phyloP scores from a whole-genome alignment of 179 eudicot species.

The Corrigiola litoralis region DNA sequence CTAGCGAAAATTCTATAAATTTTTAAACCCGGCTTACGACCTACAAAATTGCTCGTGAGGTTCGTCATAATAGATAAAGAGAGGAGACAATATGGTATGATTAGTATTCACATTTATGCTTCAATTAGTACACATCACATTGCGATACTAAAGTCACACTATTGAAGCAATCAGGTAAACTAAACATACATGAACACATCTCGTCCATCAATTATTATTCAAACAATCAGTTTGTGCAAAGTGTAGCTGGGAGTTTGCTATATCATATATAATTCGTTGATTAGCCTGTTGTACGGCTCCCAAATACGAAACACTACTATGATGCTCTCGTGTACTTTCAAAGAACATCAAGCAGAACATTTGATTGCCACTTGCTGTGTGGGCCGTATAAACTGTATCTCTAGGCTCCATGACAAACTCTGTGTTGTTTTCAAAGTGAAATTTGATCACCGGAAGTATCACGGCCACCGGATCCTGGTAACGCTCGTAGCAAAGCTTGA shows the following conservation, averaged over 20 bases:
- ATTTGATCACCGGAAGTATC: not conserved
- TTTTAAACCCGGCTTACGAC: no score
- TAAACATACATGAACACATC: no score
- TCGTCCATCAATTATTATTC: not conserved
- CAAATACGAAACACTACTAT: not conserved
- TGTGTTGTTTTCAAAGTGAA: not conserved
- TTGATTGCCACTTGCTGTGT: not conserved
- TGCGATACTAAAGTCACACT: no score
- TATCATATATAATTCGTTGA: conserved; percentile 13
- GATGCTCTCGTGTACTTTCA: not conserved
- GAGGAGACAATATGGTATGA: no score
- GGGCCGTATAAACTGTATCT: not conserved
- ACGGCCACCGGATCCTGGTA: not conserved
- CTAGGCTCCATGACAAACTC: not conserved
- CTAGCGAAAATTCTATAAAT: no score
- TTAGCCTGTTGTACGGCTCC: conserved; percentile 1
- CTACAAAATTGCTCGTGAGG: no score
- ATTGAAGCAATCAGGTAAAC: no score
- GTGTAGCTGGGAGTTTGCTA: not conserved
- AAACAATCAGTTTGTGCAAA: conserved; percentile 1
- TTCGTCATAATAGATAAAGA: no score
- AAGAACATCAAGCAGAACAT: not conserved
- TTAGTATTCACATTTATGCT: no score
- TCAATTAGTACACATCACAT: no score
- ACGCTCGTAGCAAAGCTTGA: not conserved